Percentiles rank a stretch among this genome's conserved stretches.
phyloP scores from a whole-genome alignment of 2,329 filamentous ascomycete species.

The Fusarium succisae region DNA sequence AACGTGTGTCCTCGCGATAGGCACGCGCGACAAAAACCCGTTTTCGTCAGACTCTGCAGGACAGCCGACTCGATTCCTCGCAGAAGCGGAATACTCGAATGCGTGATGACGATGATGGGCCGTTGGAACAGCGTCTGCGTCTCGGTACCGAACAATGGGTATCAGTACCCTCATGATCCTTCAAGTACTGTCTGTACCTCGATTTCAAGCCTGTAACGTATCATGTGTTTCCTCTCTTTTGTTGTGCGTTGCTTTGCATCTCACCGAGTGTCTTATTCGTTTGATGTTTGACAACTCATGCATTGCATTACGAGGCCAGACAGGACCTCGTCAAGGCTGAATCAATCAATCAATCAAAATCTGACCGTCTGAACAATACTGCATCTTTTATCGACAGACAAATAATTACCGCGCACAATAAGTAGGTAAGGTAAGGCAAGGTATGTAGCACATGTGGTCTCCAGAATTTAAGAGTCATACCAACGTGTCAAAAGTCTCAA shows the following conservation, averaged over 20 bases:
- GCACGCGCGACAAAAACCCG: constrained; percentile 13
- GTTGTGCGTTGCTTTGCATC: constrained; percentile 1
- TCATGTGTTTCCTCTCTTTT: constrained; percentile 4
- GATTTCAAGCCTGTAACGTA: neutral
- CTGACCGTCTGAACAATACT: constrained; percentile 1
- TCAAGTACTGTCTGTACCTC: constrained; percentile 6
- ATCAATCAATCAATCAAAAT: neutral
- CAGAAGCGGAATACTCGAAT: constrained; percentile 18
- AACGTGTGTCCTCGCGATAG: constrained; percentile 32
- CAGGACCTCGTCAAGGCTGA: neutral
- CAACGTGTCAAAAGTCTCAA: constrained; percentile 32
- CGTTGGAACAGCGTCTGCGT: constrained; percentile 24
- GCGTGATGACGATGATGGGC: constrained; percentile 38
- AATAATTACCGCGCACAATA: neutral
- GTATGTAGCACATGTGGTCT: neutral
- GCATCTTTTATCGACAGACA: neutral
- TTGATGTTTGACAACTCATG: constrained; percentile 23
- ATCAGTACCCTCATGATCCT: constrained; percentile 28
- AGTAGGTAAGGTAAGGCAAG: neutral
- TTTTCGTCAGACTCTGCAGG: constrained; percentile 22
- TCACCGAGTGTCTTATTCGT: constrained; percentile 16
- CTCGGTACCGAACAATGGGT: constrained; percentile 37
- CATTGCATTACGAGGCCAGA: constrained; percentile 23
- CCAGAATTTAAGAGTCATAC: constrained; percentile 29
- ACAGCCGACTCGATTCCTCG: constrained; percentile 12